A percentile compares a stretch with the other conserved stretches of the same genome.
Conservation (phyloP, 1,284 basidiomycete genomes). For the Trametes pubescens region DNA sequence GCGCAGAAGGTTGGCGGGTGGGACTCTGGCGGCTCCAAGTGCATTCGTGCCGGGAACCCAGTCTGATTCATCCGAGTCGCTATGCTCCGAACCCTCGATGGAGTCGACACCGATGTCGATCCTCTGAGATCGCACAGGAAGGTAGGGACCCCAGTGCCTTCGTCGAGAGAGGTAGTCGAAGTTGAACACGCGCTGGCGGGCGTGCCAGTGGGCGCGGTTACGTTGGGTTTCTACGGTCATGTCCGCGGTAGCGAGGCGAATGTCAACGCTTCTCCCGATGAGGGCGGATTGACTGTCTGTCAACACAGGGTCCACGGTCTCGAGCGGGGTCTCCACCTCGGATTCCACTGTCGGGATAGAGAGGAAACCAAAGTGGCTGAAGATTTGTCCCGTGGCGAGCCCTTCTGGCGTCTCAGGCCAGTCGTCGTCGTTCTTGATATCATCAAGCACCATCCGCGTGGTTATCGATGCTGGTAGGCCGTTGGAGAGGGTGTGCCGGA, state of each 20-base stretch:
- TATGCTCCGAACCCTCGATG: no score
- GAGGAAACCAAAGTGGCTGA: slow-evolving; percentile 31
- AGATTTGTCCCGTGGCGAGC: slow-evolving; percentile 27
- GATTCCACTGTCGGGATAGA: slow-evolving; percentile 17
- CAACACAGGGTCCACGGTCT: neutral
- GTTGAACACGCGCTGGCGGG: slow-evolving; percentile 55
- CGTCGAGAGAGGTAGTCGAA: slow-evolving; percentile 53
- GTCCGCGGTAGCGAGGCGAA: neutral
- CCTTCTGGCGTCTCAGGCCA: slow-evolving; percentile 34
- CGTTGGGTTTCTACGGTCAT: neutral
- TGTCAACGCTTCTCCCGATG: no score
- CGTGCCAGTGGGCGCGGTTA: slow-evolving; percentile 18
- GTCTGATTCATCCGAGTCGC: slow-evolving; percentile 19
- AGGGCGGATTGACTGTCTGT: neutral
- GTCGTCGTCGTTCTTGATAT: slow-evolving; percentile 34
- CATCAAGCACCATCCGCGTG: slow-evolving; percentile 30
- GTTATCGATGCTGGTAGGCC: slow-evolving; percentile 37
- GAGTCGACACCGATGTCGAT: no score
- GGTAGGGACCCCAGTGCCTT: slow-evolving; percentile 56
- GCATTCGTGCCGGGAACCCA: neutral
- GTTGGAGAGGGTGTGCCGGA: slow-evolving; percentile 30
- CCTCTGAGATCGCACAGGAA: no score
- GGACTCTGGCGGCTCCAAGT: neutral
- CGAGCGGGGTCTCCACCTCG: neutral
- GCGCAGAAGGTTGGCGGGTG: neutral